Percentiles rank a stretch among this genome's conserved stretches.
phyloP scores from a whole-genome alignment of 2,329 filamentous ascomycete species.

The Xylariomycetidae sp. region DNA sequence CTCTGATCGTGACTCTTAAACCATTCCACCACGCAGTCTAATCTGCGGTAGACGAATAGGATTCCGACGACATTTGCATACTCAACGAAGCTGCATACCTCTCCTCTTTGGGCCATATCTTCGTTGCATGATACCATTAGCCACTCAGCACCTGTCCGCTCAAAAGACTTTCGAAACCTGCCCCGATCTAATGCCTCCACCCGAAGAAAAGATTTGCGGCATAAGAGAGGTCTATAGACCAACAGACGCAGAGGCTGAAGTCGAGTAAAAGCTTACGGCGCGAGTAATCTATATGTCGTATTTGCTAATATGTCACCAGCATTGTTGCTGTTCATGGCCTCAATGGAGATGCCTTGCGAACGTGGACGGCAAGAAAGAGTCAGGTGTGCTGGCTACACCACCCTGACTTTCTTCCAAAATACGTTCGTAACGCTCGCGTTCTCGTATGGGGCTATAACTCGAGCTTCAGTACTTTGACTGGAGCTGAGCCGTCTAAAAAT shows the following conservation, averaged over 20 bases:
- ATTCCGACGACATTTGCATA: too few species aligned
- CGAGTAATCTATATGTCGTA: too few species aligned
- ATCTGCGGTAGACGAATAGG: too few species aligned
- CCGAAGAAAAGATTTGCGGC: constrained; percentile 4
- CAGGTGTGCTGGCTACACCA: constrained; percentile 32
- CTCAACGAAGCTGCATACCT: too few species aligned
- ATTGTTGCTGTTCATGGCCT: constrained; percentile 39
- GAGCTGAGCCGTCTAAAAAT: constrained; percentile 11
- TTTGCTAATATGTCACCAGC: too few species aligned
- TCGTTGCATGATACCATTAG: too few species aligned
- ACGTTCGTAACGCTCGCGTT: constrained; percentile 24
- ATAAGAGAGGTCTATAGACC: constrained; percentile 7
- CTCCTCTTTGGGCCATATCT: neutral
- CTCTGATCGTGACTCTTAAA: too few species aligned
- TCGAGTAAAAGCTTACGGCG: constrained; percentile 8
- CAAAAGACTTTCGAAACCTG: too few species aligned
- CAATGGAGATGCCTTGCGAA: constrained; percentile 31
- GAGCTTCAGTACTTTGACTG: constrained; percentile 12
- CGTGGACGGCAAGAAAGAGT: constrained; percentile 30
- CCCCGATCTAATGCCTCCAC: neutral
- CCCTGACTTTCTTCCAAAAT: constrained; percentile 27
- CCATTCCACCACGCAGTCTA: too few species aligned
- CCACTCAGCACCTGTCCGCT: too few species aligned
- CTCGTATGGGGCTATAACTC: constrained; percentile 29
- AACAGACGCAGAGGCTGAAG: constrained; percentile 3